These are phyloP conservation scores for Paraconiothyrium brasiliense DNA, from an alignment of 2,329 filamentous ascomycete genomes.

Conservation along the genomic window DNA sequence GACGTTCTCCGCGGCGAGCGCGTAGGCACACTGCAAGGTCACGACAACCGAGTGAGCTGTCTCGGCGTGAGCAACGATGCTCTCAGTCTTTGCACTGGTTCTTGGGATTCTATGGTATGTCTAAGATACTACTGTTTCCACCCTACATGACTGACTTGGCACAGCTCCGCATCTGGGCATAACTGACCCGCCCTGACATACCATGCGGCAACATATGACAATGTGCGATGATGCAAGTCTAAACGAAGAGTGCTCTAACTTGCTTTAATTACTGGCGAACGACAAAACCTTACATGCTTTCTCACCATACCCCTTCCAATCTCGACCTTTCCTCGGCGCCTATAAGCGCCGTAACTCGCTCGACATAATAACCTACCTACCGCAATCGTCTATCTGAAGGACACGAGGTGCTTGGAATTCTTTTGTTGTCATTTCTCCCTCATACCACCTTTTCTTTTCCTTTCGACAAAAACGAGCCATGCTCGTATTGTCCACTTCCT, in stretches of 20 bases:
- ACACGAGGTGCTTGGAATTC: constrained; percentile 42
- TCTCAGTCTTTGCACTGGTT: constrained; percentile 98
- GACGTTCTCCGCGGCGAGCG: constrained; percentile 96
- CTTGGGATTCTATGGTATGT: constrained; percentile 98
- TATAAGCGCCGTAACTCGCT: constrained; percentile 31
- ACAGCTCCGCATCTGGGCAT: constrained; percentile 64
- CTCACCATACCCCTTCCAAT: constrained; percentile 41
- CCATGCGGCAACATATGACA: constrained; percentile 31
- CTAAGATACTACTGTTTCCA: constrained; percentile 16
- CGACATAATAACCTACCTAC: constrained; percentile 44
- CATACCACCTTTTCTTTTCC: constrained; percentile 46
- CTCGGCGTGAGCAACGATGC: constrained; percentile 98
- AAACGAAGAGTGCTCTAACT: constrained; percentile 40
- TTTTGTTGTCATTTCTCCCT: constrained; percentile 37
- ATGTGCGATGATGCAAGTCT: constrained; percentile 44
- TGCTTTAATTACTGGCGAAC: constrained; percentile 37
- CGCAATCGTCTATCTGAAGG: constrained; percentile 37
- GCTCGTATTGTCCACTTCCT: constrained; percentile 24
- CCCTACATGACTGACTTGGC: constrained; percentile 33
- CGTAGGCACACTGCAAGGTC: constrained; percentile 93
- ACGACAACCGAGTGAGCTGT: constrained; percentile 99
- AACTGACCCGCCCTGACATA: constrained; percentile 32
- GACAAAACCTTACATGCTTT: constrained; percentile 36
- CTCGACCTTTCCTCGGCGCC: constrained; percentile 28
- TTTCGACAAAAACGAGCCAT: constrained; percentile 30